Evolutionary conservation across 179 eudicot species (phyloP).

Genomic region (Silene noctiflora): DNA sequence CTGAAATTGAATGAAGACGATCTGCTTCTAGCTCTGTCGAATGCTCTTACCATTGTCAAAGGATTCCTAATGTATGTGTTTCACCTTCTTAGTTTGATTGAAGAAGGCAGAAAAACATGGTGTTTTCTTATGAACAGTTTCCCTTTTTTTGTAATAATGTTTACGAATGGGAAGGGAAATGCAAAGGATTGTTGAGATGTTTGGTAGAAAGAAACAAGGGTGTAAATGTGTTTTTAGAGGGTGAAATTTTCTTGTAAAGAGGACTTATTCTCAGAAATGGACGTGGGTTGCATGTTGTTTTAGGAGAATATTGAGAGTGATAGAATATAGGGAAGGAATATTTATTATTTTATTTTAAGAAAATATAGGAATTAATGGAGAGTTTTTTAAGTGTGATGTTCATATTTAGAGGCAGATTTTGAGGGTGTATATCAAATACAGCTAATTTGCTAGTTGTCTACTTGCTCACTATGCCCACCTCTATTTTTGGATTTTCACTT

Average conservation of each 20-base stretch:
- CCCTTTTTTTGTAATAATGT: not conserved
- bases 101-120: constrained; percentile 32
- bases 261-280: constrained; percentile 22
- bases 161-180: not conserved
- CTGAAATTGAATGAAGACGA: constrained; percentile 35
- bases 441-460: constrained; percentile 15
- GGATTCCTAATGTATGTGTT: constrained; percentile 27
- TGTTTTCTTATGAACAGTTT: constrained; percentile 6
- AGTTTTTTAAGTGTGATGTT: not conserved
- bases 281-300: constrained; percentile 43
- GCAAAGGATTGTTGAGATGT: not conserved
- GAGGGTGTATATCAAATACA: constrained; percentile 17
- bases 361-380: constrained; percentile 23
- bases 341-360: constrained; percentile 21
- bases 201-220: too few species aligned
- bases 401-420: constrained; percentile 17
- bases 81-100: constrained; percentile 29
- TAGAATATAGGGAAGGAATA: not conserved
- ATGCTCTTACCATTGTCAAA: constrained; percentile 34
- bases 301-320: constrained; percentile 12
- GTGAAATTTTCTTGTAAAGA: constrained; percentile 4
- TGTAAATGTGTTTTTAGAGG: not conserved
- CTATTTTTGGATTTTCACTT: not conserved
- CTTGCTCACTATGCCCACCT: not conserved
- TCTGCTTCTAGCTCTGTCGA: constrained; percentile 26